A percentile compares a stretch with the other conserved stretches of the same genome.
Conservation (phyloP, 768 basidiomycete genomes). For the Naganishia randhawae region DNA sequence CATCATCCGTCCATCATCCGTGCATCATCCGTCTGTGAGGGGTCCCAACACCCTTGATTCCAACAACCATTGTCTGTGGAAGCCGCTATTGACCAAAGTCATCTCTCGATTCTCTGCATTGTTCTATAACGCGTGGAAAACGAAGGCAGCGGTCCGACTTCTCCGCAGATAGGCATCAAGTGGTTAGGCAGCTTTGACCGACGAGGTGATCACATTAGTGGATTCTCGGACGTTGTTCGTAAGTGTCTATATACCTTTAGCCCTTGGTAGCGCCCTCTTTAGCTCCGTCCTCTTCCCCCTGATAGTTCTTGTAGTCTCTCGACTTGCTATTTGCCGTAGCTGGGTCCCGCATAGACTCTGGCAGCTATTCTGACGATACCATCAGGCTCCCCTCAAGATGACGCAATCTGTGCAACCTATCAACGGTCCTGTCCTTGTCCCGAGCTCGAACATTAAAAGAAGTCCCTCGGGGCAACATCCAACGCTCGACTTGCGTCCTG, state of each 20-base stretch:
- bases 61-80: no score
- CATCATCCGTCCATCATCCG: slow-evolving; percentile 2
- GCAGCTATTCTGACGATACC: neutral
- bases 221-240: neutral
- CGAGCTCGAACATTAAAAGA: neutral
- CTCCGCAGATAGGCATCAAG: neutral
- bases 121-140: neutral
- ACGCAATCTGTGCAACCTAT: neutral
- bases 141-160: neutral
- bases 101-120: neutral
- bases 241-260: neutral
- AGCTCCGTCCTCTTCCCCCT: neutral
- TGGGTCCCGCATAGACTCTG: neutral
- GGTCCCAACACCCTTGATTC: no score
- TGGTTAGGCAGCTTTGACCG: neutral
- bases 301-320: neutral
- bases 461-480: neutral
- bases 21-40: no score
- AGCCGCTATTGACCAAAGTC: neutral
- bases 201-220: no score
- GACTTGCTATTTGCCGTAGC: neutral
- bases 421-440: neutral
- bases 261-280: neutral
- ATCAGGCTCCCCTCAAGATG: neutral
- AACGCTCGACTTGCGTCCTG: neutral